phyloP scores from a whole-genome alignment of 371 early-diverging fungal genomes.

The Mortierella sp. region DNA sequence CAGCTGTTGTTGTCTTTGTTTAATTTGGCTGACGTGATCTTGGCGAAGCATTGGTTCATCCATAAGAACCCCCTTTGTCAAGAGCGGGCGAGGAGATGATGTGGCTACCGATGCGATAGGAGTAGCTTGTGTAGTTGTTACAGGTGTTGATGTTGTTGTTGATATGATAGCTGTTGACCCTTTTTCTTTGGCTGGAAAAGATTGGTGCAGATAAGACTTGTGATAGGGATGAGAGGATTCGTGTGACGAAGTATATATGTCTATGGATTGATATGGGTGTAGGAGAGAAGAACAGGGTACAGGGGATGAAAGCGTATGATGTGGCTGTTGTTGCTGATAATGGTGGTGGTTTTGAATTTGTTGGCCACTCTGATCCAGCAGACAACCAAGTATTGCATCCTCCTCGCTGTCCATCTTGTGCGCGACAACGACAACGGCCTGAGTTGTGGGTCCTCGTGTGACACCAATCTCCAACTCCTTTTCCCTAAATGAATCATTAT shows the following conservation, averaged over 20 bases:
- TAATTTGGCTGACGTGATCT: conserved; percentile 12
- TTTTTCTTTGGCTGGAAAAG: conserved; percentile 21
- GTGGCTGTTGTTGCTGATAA: background rate
- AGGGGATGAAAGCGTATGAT: background rate
- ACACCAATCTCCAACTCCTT: conserved; percentile 2
- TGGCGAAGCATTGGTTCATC: conserved; percentile 14
- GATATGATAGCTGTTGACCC: conserved; percentile 20
- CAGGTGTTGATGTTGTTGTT: background rate
- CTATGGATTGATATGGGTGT: conserved; percentile 15
- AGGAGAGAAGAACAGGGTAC: conserved; percentile 13
- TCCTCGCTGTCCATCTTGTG: background rate
- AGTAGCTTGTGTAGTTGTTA: background rate
- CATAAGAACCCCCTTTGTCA: background rate
- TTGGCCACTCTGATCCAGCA: background rate
- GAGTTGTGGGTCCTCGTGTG: conserved; percentile 11
- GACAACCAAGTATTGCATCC: background rate
- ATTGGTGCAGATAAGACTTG: conserved; percentile 20
- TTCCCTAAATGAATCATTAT: conserved; percentile 11
- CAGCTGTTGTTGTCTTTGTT: background rate
- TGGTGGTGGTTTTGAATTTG: conserved; percentile 1
- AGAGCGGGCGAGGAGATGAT: conserved; percentile 1
- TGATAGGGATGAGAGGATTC: conserved; percentile 16
- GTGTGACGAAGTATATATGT: conserved; percentile 3
- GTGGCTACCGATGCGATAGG: background rate
- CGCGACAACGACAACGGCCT: conserved; percentile 5